Evolutionary conservation across 768 basidiomycete genomes (phyloP).

Genomic region (Tylopilus sp.): DNA sequence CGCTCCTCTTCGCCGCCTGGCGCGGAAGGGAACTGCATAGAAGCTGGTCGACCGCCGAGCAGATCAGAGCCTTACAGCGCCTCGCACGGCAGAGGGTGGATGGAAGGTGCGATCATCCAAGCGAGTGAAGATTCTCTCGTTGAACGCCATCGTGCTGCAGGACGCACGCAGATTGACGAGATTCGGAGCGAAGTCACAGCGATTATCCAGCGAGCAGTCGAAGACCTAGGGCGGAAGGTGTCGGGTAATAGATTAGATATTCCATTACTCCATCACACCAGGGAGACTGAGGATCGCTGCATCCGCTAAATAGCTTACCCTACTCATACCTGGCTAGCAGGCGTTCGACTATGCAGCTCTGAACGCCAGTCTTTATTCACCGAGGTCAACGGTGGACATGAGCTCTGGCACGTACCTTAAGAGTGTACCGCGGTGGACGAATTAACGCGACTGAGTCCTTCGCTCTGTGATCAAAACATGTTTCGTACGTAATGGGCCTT

Average conservation of each 20-base stretch:
- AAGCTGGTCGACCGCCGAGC: not conserved
- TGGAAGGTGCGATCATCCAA: slow-evolving; percentile 2
- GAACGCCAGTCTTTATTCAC: not conserved
- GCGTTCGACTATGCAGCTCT: no score
- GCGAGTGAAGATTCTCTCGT: slow-evolving; percentile 4
- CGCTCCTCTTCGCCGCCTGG: not conserved
- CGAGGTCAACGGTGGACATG: no score
- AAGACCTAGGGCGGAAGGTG: slow-evolving; percentile 49
- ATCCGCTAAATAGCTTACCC: not conserved
- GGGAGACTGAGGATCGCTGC: not conserved
- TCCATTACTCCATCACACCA: not conserved
- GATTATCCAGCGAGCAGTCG: slow-evolving; percentile 49
- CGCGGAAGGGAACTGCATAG: not conserved
- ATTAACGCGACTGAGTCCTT: no score
- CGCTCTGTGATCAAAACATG: no score
- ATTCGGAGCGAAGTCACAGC: slow-evolving; percentile 55
- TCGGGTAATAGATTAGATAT: slow-evolving; percentile 38
- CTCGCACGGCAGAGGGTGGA: slow-evolving; percentile 10
- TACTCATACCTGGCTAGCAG: not conserved
- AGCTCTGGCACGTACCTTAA: no score
- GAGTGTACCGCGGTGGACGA: no score
- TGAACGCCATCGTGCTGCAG: slow-evolving; percentile 3
- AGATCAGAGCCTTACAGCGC: not conserved
- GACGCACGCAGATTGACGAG: slow-evolving; percentile 29
- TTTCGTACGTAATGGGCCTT: no score